Evolutionary conservation across 2,329 filamentous ascomycete genomes (phyloP).

Genomic region (Drechslera avenae): DNA sequence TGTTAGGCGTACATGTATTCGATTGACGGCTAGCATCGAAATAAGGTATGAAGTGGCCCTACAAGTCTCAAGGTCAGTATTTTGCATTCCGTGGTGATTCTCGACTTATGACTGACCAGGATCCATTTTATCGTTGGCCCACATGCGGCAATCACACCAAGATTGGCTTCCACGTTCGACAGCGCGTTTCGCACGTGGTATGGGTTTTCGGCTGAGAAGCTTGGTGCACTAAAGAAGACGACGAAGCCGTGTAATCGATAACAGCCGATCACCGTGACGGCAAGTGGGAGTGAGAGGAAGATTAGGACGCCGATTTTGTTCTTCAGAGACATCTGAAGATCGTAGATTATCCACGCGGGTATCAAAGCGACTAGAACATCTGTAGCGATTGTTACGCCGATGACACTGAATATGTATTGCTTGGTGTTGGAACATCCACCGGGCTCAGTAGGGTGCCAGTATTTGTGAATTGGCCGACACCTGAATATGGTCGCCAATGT

Average conservation of each 20-base stretch:
- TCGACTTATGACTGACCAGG: slow-evolving; percentile 3
- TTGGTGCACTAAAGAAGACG: not conserved
- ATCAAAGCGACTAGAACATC: slow-evolving; percentile 15
- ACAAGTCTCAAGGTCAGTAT: too few relatives aligned
- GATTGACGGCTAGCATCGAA: not conserved
- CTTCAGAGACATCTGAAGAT: slow-evolving; percentile 10
- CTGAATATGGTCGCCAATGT: slow-evolving; percentile 1
- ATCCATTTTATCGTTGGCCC: slow-evolving; percentile 18
- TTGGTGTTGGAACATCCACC: slow-evolving; percentile 2
- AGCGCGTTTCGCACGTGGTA: slow-evolving; percentile 12
- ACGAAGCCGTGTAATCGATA: slow-evolving; percentile 13
- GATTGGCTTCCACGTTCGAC: slow-evolving; percentile 12
- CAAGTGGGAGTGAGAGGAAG: slow-evolving; percentile 13
- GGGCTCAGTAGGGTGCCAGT: slow-evolving; percentile 2
- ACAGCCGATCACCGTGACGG: slow-evolving; percentile 12
- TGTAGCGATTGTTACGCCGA: slow-evolving; percentile 9
- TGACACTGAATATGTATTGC: slow-evolving; percentile 6
- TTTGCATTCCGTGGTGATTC: too few relatives aligned
- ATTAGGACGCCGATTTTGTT: slow-evolving; percentile 3
- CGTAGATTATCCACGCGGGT: slow-evolving; percentile 14
- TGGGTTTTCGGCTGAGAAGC: not conserved
- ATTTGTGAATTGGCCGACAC: slow-evolving; percentile 11
- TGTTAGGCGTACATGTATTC: too few relatives aligned
- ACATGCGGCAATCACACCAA: slow-evolving; percentile 11
- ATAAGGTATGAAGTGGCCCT: slow-evolving; percentile 9